Conservation (phyloP, 108 stramenopile species). For the Pseudonitzschia multistriata region DNA sequence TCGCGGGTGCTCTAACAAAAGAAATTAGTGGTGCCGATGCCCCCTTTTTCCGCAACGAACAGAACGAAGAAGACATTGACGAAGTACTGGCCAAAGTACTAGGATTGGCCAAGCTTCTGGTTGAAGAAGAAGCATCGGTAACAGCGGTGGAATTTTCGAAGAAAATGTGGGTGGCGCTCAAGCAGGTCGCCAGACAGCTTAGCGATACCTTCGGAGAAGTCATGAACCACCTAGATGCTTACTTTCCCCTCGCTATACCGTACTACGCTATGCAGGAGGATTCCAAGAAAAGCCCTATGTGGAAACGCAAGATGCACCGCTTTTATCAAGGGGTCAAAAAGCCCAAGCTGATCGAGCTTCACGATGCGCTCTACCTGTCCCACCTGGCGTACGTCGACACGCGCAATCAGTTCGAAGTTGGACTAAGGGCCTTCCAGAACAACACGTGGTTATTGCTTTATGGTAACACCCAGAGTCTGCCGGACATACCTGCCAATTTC, state of each 20-base stretch:
- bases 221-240: slow-evolving; percentile 22
- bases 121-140: slow-evolving; percentile 8
- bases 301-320: slow-evolving; percentile 75
- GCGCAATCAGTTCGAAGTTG: slow-evolving; percentile 55
- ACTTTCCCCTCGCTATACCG: slow-evolving; percentile 20
- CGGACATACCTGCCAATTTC: slow-evolving; percentile 58
- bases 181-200: slow-evolving; percentile 20
- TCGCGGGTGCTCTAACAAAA: background rate
- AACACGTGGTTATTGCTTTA: slow-evolving; percentile 52
- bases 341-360: slow-evolving; percentile 52
- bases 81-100: background rate
- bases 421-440: slow-evolving; percentile 36
- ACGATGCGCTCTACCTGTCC: slow-evolving; percentile 68
- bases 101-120: slow-evolving; percentile 5
- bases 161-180: slow-evolving; percentile 5
- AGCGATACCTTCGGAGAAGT: slow-evolving; percentile 18
- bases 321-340: slow-evolving; percentile 49
- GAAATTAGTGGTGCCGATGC: background rate
- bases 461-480: slow-evolving; percentile 54
- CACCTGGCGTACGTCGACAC: slow-evolving; percentile 69
- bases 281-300: slow-evolving; percentile 62
- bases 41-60: background rate
- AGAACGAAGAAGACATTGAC: background rate
- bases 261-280: slow-evolving; percentile 76
- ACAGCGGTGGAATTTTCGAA: slow-evolving; percentile 12